Percentiles rank a stretch among this genome's conserved stretches.
phyloP scores from a whole-genome alignment of 768 basidiomycete species.

The Russula sp. region DNA sequence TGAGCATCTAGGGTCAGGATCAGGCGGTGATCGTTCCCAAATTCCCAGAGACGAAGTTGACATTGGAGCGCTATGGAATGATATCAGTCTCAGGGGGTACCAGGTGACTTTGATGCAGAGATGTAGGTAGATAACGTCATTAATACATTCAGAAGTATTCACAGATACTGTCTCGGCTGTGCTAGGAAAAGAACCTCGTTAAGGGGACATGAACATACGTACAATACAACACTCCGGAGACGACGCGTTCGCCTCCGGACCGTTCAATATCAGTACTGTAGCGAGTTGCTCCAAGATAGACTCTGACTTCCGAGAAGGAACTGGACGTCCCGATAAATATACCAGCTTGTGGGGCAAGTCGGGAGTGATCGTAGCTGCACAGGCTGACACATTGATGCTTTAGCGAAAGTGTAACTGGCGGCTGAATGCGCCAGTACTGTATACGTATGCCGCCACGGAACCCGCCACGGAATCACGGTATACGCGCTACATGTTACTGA shows the following conservation, averaged over 20 bases:
- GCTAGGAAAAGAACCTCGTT: not conserved
- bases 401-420: not conserved
- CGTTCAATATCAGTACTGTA: not conserved
- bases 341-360: not conserved
- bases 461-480: too few species aligned
- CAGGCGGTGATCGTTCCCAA: too few species aligned
- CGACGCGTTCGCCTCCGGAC: not conserved
- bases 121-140: not conserved
- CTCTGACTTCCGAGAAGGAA: not conserved
- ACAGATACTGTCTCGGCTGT: not conserved
- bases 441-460: too few species aligned
- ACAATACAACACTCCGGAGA: not conserved
- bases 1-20: not conserved
- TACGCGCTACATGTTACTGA: too few species aligned
- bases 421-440: not conserved
- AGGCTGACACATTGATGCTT: too few species aligned
- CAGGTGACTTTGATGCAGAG: not conserved
- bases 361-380: not conserved
- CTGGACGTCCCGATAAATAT: not conserved
- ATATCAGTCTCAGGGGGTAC: not conserved
- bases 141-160: not conserved
- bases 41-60: too few species aligned
- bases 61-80: not conserved
- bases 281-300: not conserved
- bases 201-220: not conserved